These are phyloP conservation scores for Yamadazyma insecticola DNA, from an alignment of 805 yeast species.

Conservation along the genomic window DNA sequence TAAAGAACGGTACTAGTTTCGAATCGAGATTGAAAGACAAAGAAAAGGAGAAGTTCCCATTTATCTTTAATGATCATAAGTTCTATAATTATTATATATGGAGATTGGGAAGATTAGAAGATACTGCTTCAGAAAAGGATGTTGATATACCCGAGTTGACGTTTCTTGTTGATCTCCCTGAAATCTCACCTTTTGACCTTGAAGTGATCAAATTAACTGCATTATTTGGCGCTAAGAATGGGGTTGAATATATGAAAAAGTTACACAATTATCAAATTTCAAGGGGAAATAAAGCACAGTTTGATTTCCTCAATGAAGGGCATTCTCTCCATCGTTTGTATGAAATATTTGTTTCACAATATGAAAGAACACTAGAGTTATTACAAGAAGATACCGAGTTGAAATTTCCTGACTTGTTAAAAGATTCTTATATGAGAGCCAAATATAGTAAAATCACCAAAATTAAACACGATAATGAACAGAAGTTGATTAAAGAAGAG, in stretches of 20 bases:
- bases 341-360: slow-evolving; percentile 50
- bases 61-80: slow-evolving; percentile 51
- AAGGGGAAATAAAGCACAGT: slow-evolving; percentile 45
- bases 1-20: slow-evolving; percentile 62
- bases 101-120: slow-evolving; percentile 24
- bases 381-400: slow-evolving; percentile 9
- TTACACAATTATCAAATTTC: slow-evolving; percentile 34
- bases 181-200: slow-evolving; percentile 57
- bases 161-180: slow-evolving; percentile 25
- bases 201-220: slow-evolving; percentile 73
- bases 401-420: slow-evolving; percentile 31
- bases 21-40: slow-evolving; percentile 54
- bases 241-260: slow-evolving; percentile 33
- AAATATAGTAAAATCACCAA: slow-evolving; percentile 40
- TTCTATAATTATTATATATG: slow-evolving; percentile 55
- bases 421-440: slow-evolving; percentile 52
- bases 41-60: slow-evolving; percentile 53
- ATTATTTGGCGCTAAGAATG: slow-evolving; percentile 58
- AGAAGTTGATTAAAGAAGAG: slow-evolving; percentile 30
- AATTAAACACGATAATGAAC: slow-evolving; percentile 23
- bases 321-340: slow-evolving; percentile 62
- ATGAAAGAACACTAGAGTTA: slow-evolving; percentile 25
- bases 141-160: slow-evolving; percentile 10
- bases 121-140: not conserved
- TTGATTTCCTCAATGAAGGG: slow-evolving; percentile 55